A percentile compares a stretch with the other conserved stretches of the same genome.
Evolutionary conservation across 2,329 filamentous ascomycete genomes (phyloP).

Genomic region (Sporothrix inflata): DNA sequence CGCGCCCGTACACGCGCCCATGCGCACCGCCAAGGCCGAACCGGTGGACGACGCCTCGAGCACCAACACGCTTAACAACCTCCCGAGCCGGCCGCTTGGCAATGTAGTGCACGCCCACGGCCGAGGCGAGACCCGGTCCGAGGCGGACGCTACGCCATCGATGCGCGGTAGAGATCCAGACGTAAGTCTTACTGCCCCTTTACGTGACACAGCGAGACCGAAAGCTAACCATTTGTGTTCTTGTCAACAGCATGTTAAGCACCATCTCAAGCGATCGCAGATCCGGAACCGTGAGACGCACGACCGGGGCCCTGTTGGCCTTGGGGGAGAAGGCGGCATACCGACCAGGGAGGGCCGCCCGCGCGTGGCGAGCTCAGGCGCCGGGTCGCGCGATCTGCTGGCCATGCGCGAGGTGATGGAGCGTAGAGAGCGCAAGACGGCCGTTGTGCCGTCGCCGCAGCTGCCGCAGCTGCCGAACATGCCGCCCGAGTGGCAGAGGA

Average conservation of each 20-base stretch:
- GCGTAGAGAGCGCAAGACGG: constrained; percentile 23
- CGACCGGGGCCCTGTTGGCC: neutral
- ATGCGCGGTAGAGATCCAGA: neutral
- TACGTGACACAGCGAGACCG: neutral
- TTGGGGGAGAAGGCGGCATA: neutral
- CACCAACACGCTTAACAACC: neutral
- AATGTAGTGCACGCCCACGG: neutral
- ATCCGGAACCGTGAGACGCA: neutral
- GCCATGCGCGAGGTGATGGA: constrained; percentile 28
- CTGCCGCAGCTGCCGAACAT: too few relatives aligned
- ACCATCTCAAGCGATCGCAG: constrained; percentile 23
- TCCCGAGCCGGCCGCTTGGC: neutral
- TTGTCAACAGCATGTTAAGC: constrained; percentile 24
- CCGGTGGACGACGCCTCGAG: neutral
- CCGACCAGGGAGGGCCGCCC: neutral
- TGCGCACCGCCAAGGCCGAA: neutral
- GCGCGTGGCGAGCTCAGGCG: neutral
- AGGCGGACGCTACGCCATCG: neutral
- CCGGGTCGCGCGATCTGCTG: constrained; percentile 20
- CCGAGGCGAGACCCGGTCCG: neutral
- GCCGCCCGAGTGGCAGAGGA: too few relatives aligned
- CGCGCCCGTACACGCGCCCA: neutral
- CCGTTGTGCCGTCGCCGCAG: neutral
- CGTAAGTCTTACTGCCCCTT: neutral
- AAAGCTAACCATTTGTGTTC: neutral